These are phyloP conservation scores for Chaetoceros muelleri DNA, from an alignment of 108 stramenopile genomes.

Conservation along the genomic window DNA sequence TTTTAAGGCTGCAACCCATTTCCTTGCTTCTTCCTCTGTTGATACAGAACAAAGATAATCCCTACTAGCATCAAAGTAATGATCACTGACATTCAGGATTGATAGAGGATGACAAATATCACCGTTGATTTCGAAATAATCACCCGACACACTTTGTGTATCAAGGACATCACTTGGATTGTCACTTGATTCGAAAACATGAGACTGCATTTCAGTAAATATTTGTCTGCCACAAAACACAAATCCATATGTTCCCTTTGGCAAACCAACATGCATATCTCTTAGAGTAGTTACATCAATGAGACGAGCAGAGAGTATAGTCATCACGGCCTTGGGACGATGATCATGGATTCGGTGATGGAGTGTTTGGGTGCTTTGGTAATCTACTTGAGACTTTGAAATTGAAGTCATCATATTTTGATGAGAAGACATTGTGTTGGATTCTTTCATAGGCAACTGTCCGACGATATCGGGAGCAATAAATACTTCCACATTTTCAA, in stretches of 20 bases:
- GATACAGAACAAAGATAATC: conserved; percentile 80
- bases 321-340: conserved; percentile 26
- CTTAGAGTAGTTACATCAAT: conserved; percentile 68
- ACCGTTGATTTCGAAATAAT: neutral
- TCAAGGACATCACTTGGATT: neutral
- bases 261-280: conserved; percentile 77
- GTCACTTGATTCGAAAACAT: conserved; percentile 3
- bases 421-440: neutral
- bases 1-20: conserved; percentile 74
- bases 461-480: neutral
- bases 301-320: conserved; percentile 48
- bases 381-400: neutral
- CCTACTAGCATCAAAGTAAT: conserved; percentile 13
- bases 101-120: neutral
- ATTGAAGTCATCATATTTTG: too few relatives aligned
- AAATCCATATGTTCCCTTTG: conserved; percentile 63
- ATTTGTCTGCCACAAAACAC: conserved; percentile 63
- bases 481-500: neutral
- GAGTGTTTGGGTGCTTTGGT: neutral
- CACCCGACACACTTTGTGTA: neutral
- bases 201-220: conserved; percentile 10
- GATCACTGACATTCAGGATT: neutral
- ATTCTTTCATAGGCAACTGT: neutral
- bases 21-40: conserved; percentile 63
- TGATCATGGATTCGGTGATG: conserved; percentile 16